Evolutionary conservation across 176 grass and related monocot species (phyloP).

Genomic region (Avena sativa): DNA sequence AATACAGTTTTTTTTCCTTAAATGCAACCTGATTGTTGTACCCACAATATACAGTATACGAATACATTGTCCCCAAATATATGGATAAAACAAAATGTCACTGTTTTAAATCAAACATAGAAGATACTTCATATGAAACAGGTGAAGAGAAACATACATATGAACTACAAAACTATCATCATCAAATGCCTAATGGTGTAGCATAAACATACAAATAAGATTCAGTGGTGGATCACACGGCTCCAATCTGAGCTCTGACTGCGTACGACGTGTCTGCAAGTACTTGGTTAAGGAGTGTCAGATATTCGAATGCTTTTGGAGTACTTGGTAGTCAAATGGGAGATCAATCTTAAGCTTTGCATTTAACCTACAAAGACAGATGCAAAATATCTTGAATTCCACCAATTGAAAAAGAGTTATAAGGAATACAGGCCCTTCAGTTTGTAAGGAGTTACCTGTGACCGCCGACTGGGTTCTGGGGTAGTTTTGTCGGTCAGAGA

Average conservation of each 20-base stretch:
- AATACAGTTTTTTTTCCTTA: background rate
- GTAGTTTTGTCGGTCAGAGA: conserved; percentile 63
- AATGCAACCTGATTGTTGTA: background rate
- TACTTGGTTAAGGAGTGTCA: conserved; percentile 21
- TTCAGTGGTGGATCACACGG: conserved; percentile 8
- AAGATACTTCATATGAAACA: background rate
- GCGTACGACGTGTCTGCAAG: background rate
- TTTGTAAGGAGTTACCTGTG: conserved; percentile 54
- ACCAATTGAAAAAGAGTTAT: background rate
- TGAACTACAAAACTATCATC: background rate
- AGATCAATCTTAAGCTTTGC: conserved; percentile 60
- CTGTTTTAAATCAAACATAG: background rate
- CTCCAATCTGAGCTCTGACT: background rate
- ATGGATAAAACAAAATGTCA: background rate
- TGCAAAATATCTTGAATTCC: background rate
- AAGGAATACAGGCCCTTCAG: conserved; percentile 1
- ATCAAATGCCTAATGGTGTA: background rate
- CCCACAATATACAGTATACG: background rate
- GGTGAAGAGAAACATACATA: background rate
- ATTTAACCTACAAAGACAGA: conserved; percentile 59
- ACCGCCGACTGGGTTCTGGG: conserved; percentile 78
- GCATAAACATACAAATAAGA: conserved; percentile 6
- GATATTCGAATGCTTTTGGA: conserved; percentile 46
- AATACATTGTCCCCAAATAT: background rate
- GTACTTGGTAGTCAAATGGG: conserved; percentile 70